Base-by-base conservation (phyloP, 805 yeast genomes). In the Wickerhamomyces mucosus region DNA sequence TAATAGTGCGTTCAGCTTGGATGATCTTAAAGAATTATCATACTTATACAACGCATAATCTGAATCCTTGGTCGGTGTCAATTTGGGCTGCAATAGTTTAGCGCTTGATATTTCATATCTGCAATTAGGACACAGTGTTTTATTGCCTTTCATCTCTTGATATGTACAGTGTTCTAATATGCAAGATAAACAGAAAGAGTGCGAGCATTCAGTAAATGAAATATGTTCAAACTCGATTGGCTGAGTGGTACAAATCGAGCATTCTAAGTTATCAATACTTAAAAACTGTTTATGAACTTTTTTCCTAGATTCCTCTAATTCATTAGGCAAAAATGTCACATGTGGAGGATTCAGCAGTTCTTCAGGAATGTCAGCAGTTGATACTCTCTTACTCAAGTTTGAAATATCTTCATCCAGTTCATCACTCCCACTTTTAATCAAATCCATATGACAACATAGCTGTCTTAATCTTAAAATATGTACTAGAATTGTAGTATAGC, bases 381-480 rank as follows among this genome's bases (percentile, higher is more conserved):
- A 15, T 3, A 40, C n/a, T 1, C 26, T 18, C 16, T 32, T 54
- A 34, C 35, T 37, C 12, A 11, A n/a, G 7, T 12, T 12, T 32
- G 38, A 25, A 28, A 64, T 48, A 29, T 65, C 68, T 20, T 69
- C 78, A 38, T 72, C 78, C 48, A 70, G 67, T 29, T 72, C 78
- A 37, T 62, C 66, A 25, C 53, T 53, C 2, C 62, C 58, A 8
- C 69, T 58, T 4, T 68, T 66, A 1, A 86, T 68, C 35, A 88
- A 59, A 33, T 72, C 73, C 13, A 79, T 67, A 51, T 89, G 96
- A 48, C 95, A 85, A 51, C 96, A 89, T 0, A 80, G 70, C 51
- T 89, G 97, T 37, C 97, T 65, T 23, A 89, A 62, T 34, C 97
- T 63, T 40, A 89, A 55, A 32, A 89, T 78, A 49, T 83, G 92